Evolutionary conservation across 179 eudicot species (phyloP).

Genomic region (Actinidia arguta): DNA sequence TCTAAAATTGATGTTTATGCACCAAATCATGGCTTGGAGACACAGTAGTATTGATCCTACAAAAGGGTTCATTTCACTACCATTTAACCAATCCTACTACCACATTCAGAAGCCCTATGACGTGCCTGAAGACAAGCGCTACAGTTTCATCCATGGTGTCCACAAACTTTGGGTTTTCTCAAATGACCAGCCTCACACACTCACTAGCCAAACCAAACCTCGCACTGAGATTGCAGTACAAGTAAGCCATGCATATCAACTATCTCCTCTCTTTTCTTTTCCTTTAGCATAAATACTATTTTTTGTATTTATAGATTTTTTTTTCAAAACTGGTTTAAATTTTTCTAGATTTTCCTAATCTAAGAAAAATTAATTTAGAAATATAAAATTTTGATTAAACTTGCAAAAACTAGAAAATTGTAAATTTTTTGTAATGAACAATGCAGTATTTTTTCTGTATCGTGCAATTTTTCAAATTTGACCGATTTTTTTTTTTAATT

Average conservation of each 20-base stretch:
- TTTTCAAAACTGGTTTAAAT: no score
- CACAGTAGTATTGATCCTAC: constrained; percentile 4
- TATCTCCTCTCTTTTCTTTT: no score
- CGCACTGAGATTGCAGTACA: constrained; percentile 23
- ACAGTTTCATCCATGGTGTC: constrained; percentile 25
- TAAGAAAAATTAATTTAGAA: no score
- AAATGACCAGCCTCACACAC: constrained; percentile 27
- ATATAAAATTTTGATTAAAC: no score
- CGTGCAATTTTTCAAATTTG: no score
- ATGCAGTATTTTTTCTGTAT: no score
- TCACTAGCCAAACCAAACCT: constrained; percentile 25
- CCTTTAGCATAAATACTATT: no score
- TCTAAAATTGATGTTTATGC: not conserved
- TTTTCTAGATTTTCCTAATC: no score
- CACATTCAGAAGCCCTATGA: constrained; percentile 30
- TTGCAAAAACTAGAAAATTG: no score
- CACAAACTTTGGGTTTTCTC: constrained; percentile 23
- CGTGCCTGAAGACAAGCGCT: constrained; percentile 19
- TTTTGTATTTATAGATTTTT: no score
- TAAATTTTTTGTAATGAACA: no score
- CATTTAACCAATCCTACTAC: constrained; percentile 26
- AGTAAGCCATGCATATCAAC: constrained; percentile 1
- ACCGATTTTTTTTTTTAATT: no score
- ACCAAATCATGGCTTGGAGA: not conserved
- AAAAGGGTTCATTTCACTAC: constrained; percentile 25